Evolutionary conservation across 208 protist species (phyloP), one percentile per base, ranked within the genome.

Genomic region (Plasmodiophora brassicae): DNA sequence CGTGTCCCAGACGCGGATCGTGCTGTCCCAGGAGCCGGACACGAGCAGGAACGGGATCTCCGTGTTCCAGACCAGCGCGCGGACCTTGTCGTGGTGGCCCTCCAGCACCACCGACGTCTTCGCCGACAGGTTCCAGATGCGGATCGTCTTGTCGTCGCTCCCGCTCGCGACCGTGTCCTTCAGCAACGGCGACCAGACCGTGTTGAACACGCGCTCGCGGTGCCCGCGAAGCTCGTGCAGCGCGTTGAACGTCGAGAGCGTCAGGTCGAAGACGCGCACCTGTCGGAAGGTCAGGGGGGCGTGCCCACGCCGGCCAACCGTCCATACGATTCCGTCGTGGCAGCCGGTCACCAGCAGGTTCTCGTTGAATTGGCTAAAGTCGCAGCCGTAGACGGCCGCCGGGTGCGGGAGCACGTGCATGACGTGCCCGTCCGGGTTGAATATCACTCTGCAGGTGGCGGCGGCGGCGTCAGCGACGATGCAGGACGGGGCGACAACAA

Each of bases 1-100:
- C 25, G 95, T 83, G 90, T 98, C 95, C 95, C 95, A 97, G 46
- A 97, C 60, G 35, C 95, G 94, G 43, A 98, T 92, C 28, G 95
- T 94, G 32, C 91, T 91, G 88, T 97, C 95, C 46, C 88, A 93
- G 22, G 91, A 93, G 36, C 94, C 95, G 78, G 93, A 95, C 46
- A 97, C 50, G 45, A 93, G 91, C 44, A 97, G 54, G 72, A 95
- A 95, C 0, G 96, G 95, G 0, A 95, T 92, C 0, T 96, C 87
- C 71, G 90, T 93, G 90, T 93, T 95, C 95, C 95, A 97, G 1
- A 92, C 89, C 1, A 96, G 88, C 43, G 92, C 92, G 43, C 92
- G 90, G 22, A 96, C 94, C 71, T 93, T 90, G 50, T 93, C 90
- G 1, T 89, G 89, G 89, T 97, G 96, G 20, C 94, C 95, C 44